Evolutionary conservation across 2,329 filamentous ascomycete species (phyloP), one percentile per base, ranked within the genome.

Genomic region (Aureobasidium uvarum): DNA sequence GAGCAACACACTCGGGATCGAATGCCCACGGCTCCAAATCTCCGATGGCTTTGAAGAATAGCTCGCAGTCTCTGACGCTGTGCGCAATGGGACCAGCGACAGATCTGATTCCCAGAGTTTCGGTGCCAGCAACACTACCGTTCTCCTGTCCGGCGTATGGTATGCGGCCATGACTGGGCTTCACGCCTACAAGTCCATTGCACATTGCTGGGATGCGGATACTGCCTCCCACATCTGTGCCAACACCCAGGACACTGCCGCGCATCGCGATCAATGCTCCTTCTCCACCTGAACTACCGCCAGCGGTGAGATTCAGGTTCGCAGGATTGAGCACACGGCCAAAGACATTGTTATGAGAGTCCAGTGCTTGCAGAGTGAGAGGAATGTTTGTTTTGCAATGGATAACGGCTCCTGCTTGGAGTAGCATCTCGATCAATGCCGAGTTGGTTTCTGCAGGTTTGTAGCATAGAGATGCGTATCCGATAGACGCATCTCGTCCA

Each of bases 301-400:
- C 83, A 2, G 81, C 79, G 5, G 83, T 84, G 20, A 84, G 73
- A 2, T 73, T 70, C 10, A 71, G 74, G 66, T 84, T 83, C 62
- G 78, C 72, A 0, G 82, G 79, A 68, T 84, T 84, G 36, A 83
- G 69, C 0, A 80, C 79, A 18, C 79, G 78, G 2, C 79, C 79
- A 66, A 79, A 81, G 46, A 81, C 72, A 65, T 84, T 81, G 70
- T 84, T 85, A 70, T 84, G 81, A 1, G 77, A 80, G 68, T 85
- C 82, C 16, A 81, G 69, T 3, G 56, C 58, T 80, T 83, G 81
- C 68, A 85, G 77, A 0, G 81, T 84, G 67, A 83, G 81, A 3
- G 84, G 83, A 1, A 85, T 73, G 66, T 84, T 85, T 4, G 83
- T 85, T 72, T 85, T 84, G 71, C 76, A 79, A 68, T 81, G 81